Percentiles rank a stretch among this genome's conserved stretches.
Conservation (phyloP, 73 alveolate genomes). For the Tetrahymena elliotti region DNA sequence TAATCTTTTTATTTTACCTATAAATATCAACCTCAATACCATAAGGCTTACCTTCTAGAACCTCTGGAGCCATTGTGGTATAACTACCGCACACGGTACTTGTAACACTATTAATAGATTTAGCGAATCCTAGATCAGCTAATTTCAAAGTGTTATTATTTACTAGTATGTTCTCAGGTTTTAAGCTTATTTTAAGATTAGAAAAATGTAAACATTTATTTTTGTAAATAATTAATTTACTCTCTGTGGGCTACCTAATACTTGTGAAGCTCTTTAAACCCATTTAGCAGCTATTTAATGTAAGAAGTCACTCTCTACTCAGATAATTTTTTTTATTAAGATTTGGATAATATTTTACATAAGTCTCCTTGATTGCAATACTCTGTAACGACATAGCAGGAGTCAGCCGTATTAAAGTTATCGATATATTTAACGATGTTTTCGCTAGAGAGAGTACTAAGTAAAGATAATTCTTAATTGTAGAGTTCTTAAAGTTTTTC, state of each 20-base stretch:
- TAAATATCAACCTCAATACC: not conserved
- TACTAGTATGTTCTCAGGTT: not conserved
- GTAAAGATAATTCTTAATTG: not conserved
- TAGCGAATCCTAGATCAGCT: not conserved
- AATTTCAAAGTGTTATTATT: not conserved
- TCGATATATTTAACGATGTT: not conserved
- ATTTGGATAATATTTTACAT: not conserved
- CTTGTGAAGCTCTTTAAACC: not conserved
- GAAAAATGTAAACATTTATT: too few relatives aligned
- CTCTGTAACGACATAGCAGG: not conserved
- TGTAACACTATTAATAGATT: not conserved
- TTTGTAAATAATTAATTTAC: too few relatives aligned
- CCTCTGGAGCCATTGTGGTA: not conserved
- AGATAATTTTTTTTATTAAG: not conserved
- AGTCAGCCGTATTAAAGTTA: not conserved
- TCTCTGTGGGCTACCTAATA: not conserved
- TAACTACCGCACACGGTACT: not conserved
- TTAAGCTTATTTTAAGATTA: not conserved
- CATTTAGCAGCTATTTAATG: not conserved
- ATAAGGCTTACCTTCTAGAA: not conserved
- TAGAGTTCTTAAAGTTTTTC: not conserved
- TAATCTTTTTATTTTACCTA: not conserved
- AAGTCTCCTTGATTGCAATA: not conserved
- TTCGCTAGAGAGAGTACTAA: not conserved
- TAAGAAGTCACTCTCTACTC: not conserved